Conservation (phyloP, 805 yeast genomes). For the Ogataea siamensis region DNA sequence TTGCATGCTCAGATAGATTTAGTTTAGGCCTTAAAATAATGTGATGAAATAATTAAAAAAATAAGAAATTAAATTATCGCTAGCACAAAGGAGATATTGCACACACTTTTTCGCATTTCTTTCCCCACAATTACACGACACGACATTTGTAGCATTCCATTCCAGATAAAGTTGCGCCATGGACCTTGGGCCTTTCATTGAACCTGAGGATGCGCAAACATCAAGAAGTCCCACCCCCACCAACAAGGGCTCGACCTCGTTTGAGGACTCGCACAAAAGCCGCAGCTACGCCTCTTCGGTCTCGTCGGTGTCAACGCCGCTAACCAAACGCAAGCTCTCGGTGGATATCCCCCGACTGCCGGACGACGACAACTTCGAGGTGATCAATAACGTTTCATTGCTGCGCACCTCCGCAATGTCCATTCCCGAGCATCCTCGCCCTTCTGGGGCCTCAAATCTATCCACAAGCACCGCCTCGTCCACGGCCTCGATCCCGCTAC, state of each 20-base stretch:
- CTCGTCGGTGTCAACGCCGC: constrained; percentile 7
- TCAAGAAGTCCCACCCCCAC: constrained; percentile 1
- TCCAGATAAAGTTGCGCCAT: constrained; percentile 2
- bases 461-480: constrained; percentile 27
- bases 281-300: constrained; percentile 3
- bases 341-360: constrained; percentile 27
- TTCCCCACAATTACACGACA: no score
- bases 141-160: not conserved
- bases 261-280: not conserved
- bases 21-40: constrained; percentile 2
- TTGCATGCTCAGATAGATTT: constrained; percentile 5
- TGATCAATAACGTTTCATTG: constrained; percentile 23
- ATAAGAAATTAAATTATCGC: no score
- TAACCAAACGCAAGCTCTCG: constrained; percentile 18
- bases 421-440: constrained; percentile 14
- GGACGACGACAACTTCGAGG: constrained; percentile 25
- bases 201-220: not conserved
- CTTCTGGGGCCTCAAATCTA: constrained; percentile 9
- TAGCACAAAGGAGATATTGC: no score
- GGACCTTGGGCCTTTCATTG: constrained; percentile 10
- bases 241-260: constrained; percentile 1
- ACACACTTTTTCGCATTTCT: no score
- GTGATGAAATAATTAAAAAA: no score
- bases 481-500: constrained; percentile 25
- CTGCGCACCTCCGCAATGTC: constrained; percentile 19